Percentiles rank a stretch among this genome's conserved stretches.
These are phyloP conservation scores for Mortierella sp. DNA, from an alignment of 371 early-diverging fungal genomes.

Conservation along the genomic window DNA sequence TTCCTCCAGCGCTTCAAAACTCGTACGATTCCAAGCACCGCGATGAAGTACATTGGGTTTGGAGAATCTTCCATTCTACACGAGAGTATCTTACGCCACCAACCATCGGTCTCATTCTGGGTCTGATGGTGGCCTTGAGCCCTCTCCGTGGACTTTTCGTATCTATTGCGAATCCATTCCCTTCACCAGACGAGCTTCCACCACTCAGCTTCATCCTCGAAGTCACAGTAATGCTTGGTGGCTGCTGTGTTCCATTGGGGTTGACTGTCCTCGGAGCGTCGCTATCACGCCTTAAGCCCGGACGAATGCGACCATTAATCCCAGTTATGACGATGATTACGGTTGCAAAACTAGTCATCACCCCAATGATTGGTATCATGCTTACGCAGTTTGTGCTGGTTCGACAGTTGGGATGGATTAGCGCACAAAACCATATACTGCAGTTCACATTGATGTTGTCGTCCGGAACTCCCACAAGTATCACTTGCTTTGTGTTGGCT, in stretches of 20 bases:
- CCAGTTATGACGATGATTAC: conserved; percentile 46
- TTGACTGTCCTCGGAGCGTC: conserved; percentile 68
- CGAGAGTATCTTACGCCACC: conserved; percentile 58
- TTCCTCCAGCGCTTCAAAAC: conserved; percentile 35
- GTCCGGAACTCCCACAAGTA: conserved; percentile 57
- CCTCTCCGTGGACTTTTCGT: conserved; percentile 61
- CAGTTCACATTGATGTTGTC: conserved; percentile 67
- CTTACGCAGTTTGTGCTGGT: conserved; percentile 48
- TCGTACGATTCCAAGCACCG: conserved; percentile 24
- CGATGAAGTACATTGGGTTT: conserved; percentile 17
- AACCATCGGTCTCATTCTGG: conserved; percentile 58
- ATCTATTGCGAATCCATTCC: conserved; percentile 21
- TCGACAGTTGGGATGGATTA: conserved; percentile 37
- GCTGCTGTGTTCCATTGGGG: conserved; percentile 63
- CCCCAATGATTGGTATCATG: conserved; percentile 61
- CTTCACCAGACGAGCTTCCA: conserved; percentile 57
- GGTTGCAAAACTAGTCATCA: conserved; percentile 57
- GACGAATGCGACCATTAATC: conserved; percentile 53
- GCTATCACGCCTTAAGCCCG: conserved; percentile 61
- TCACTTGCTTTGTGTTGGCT: conserved; percentile 55
- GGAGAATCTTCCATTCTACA: conserved; percentile 33
- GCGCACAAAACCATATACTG: conserved; percentile 60
- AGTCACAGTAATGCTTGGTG: conserved; percentile 60
- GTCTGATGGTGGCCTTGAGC: conserved; percentile 59
- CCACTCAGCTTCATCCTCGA: conserved; percentile 63